A percentile compares a stretch with the other conserved stretches of the same genome.
Evolutionary conservation across 164 flowering plant genomes (phyloP).

Genomic region (Macadamia integrifolia): DNA sequence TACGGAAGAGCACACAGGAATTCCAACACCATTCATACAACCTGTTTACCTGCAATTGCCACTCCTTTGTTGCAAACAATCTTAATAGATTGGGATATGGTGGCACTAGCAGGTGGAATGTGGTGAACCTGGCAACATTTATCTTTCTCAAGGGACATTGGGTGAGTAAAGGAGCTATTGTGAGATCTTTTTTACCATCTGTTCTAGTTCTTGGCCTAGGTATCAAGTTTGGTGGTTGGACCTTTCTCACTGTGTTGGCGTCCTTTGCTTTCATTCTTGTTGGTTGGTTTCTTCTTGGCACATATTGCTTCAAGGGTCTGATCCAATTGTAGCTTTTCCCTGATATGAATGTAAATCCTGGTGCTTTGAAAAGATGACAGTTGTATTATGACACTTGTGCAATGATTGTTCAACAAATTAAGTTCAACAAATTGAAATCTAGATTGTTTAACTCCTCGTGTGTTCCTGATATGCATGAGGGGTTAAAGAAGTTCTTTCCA

Average conservation of each 20-base stretch:
- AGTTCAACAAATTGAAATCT: too few relatives aligned
- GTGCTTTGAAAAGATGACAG: too few relatives aligned
- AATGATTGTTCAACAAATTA: too few relatives aligned
- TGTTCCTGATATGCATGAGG: too few relatives aligned
- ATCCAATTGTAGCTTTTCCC: constrained; percentile 42
- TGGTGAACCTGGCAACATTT: constrained; percentile 74
- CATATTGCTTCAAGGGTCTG: constrained; percentile 65
- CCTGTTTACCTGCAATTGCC: constrained; percentile 91
- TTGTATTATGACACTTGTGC: too few relatives aligned
- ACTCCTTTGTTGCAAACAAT: constrained; percentile 83
- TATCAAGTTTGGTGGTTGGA: constrained; percentile 49
- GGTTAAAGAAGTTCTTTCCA: too few relatives aligned
- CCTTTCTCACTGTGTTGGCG: constrained; percentile 46
- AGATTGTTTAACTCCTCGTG: too few relatives aligned
- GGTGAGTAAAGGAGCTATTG: constrained; percentile 52
- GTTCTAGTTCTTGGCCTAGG: constrained; percentile 46
- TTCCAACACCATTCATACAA: constrained; percentile 82
- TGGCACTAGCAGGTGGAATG: constrained; percentile 71
- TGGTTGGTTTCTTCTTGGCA: constrained; percentile 82
- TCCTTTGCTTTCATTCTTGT: constrained; percentile 41
- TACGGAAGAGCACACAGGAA: constrained; percentile 71
- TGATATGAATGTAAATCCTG: background rate
- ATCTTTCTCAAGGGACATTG: constrained; percentile 73
- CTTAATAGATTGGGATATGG: constrained; percentile 63
- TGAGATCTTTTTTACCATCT: constrained; percentile 61